phyloP scores from a whole-genome alignment of 768 basidiomycete species.

The Trametes cingulata region DNA sequence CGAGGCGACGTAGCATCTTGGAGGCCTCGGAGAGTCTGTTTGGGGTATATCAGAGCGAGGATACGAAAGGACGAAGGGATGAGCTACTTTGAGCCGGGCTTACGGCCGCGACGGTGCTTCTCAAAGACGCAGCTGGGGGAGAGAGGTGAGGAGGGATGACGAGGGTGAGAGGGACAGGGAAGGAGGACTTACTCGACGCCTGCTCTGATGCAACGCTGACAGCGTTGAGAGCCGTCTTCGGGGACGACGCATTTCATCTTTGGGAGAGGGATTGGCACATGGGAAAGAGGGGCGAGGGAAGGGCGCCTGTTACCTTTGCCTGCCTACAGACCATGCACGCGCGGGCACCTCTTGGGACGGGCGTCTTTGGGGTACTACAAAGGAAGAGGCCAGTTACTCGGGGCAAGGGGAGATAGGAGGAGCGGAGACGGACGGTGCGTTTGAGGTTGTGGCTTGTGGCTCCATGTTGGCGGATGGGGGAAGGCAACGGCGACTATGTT shows the following conservation, averaged over 20 bases:
- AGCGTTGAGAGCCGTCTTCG: slow-evolving; percentile 78
- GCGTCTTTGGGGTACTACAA: slow-evolving; percentile 41
- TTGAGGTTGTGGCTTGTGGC: neutral
- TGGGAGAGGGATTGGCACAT: slow-evolving; percentile 14
- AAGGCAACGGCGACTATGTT: slow-evolving; percentile 1
- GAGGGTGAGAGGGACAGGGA: slow-evolving; percentile 15
- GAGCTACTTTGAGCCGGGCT: slow-evolving; percentile 84
- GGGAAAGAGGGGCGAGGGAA: slow-evolving; percentile 18
- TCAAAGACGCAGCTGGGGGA: slow-evolving; percentile 73
- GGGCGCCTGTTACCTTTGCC: slow-evolving; percentile 59
- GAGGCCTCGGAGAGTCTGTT: slow-evolving; percentile 82
- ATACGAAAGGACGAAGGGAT: slow-evolving; percentile 13
- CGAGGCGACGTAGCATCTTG: slow-evolving; percentile 84
- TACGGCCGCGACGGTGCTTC: slow-evolving; percentile 85
- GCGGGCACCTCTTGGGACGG: slow-evolving; percentile 50
- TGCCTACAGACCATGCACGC: slow-evolving; percentile 86
- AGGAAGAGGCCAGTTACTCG: neutral
- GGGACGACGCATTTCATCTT: slow-evolving; percentile 94
- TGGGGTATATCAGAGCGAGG: slow-evolving; percentile 7
- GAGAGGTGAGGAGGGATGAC: slow-evolving; percentile 16
- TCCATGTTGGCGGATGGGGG: slow-evolving; percentile 16
- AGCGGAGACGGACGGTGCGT: neutral
- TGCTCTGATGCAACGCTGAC: slow-evolving; percentile 82
- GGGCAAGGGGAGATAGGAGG: neutral
- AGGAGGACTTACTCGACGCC: slow-evolving; percentile 60